Base-by-base conservation (phyloP, 768 basidiomycete genomes). In the Cyathus striatus region DNA sequence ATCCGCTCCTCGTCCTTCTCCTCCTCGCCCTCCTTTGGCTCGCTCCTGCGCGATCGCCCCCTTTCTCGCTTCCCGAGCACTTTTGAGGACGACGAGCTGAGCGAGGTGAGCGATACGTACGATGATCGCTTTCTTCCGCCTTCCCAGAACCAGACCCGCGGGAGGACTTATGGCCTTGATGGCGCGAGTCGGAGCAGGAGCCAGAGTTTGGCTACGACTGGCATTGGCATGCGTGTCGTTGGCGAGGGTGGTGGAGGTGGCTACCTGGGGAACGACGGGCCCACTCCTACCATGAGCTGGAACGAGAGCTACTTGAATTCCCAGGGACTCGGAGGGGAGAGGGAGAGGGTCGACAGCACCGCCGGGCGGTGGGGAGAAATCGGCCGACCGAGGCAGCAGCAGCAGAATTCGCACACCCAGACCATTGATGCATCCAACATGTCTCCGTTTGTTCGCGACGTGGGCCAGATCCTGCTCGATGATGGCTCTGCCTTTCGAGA, bases 11-110 rank as follows among this genome's bases (percentile, higher is more conserved):
- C 83, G 27, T 87, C 84, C 34, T 86, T 83, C 59, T 83, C 82
- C 20, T 55, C 74, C 9, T 78, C 78, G 50, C 56, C 65, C 48
- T 73, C 76, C 37, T 83, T 86, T 56, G 64, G 74, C 17, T 78
- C 81, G 21, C 69, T 75, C 27, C 80, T 86, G 76, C 79, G 83
- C 32, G 83, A 82, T 42, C 66, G 79, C 23, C 58, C 68, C 7
- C 89, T 90, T 59, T n/a, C n/a, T n/a, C n/a, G n/a, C n/a, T 89
- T 90, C 60, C 75, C 82, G 4, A 86, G 84, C 18, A 90, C 86
- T 1, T 78, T 85, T 51, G 88, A 90, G 64, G 86, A 90, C 51
- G 87, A 90, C 59, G 87, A 90, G 61, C 78, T 76, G 1, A 84
- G 86, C 41, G 64, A 60, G 6, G 62, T 79, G 18, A 76, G 75